Evolutionary conservation across 2,329 filamentous ascomycete species (phyloP).

Genomic region (Incumbomyces delicatus): DNA sequence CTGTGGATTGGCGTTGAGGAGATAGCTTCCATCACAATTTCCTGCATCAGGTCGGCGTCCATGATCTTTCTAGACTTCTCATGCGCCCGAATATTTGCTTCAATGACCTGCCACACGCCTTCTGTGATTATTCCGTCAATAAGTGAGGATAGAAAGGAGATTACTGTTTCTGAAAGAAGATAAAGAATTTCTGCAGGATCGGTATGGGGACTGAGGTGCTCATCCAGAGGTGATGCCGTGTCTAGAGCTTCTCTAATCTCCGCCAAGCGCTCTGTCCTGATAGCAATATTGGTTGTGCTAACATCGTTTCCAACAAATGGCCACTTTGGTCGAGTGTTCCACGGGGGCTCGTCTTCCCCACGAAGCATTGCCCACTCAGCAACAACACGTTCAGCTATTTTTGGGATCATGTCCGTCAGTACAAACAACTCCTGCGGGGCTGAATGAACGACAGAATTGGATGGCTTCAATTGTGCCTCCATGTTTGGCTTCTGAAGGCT

Average conservation of each 20-base stretch:
- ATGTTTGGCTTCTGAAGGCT: conserved; percentile 31
- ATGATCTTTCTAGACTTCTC: conserved; percentile 38
- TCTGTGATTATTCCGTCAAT: conserved; percentile 69
- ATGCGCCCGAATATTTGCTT: conserved; percentile 45
- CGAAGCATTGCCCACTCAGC: conserved; percentile 55
- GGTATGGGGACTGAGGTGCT: conserved; percentile 54
- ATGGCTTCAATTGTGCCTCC: conserved; percentile 12
- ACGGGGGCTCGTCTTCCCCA: conserved; percentile 38
- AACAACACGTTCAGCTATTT: conserved; percentile 47
- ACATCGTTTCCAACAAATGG: conserved; percentile 40
- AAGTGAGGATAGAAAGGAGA: conserved; percentile 65
- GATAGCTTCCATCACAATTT: conserved; percentile 62
- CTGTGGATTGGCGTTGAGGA: conserved; percentile 66
- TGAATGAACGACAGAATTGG: conserved; percentile 43
- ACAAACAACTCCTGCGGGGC: conserved; percentile 83
- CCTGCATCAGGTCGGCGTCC: conserved; percentile 46
- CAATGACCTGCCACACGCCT: conserved; percentile 60
- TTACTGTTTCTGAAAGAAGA: conserved; percentile 58
- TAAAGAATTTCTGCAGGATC: conserved; percentile 63
- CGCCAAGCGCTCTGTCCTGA: conserved; percentile 36
- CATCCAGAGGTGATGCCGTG: conserved; percentile 51
- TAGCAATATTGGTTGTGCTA: conserved; percentile 23
- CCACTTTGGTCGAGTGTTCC: conserved; percentile 45
- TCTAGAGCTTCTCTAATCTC: conserved; percentile 59
- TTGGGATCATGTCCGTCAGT: conserved; percentile 70